phyloP scores from a whole-genome alignment of 345 rosid species.

The sweet orange (Citrus sinensis) region DVS_A1.0 CM039161.1:13456001-13456500 shows the following conservation, averaged over 20 bases:
- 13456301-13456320: constrained; percentile 85
- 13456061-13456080: background rate
- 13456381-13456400: background rate
- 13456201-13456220: constrained; percentile 76
- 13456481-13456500: constrained; percentile 56
- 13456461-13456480: constrained; percentile 61
- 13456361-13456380: constrained; percentile 10
- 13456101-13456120: constrained; percentile 38
- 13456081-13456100: background rate
- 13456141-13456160: constrained; percentile 70
- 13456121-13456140: constrained; percentile 67
- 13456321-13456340: constrained; percentile 84
- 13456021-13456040: background rate
- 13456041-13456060: background rate
- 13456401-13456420: background rate
- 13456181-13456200: constrained; percentile 99
- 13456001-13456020: background rate
- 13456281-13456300: constrained; percentile 91
- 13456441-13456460: background rate
- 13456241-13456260: constrained; percentile 79
- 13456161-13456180: constrained; percentile 68
- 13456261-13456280: constrained; percentile 70
- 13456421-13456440: background rate
- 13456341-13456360: constrained; percentile 44
- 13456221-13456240: constrained; percentile 78